phyloP scores from a whole-genome alignment of 2,329 filamentous ascomycete genomes.

The Aplosporella prunicola region DNA sequence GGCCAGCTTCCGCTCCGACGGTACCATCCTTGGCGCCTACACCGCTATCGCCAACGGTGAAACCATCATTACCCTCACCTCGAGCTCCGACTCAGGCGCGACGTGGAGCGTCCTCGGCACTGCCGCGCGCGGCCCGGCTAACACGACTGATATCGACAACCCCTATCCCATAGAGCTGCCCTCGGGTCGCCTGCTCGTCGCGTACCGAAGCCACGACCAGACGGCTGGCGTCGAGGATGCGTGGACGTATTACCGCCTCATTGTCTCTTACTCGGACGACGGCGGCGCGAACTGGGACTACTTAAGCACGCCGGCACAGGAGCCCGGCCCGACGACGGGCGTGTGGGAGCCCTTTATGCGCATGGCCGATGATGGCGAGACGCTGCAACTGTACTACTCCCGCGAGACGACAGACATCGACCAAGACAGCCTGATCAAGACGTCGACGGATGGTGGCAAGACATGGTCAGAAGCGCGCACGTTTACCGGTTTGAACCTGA shows the following conservation, averaged over 20 bases:
- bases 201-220: slow-evolving; percentile 27
- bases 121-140: slow-evolving; percentile 13
- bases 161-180: slow-evolving; percentile 26
- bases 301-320: slow-evolving; percentile 18
- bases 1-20: slow-evolving; percentile 22
- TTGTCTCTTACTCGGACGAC: slow-evolving; percentile 34
- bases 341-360: slow-evolving; percentile 41
- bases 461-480: slow-evolving; percentile 28
- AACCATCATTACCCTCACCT: slow-evolving; percentile 16
- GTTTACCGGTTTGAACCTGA: slow-evolving; percentile 28
- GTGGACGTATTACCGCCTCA: slow-evolving; percentile 33
- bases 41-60: slow-evolving; percentile 17
- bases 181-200: slow-evolving; percentile 22
- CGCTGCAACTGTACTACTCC: slow-evolving; percentile 38
- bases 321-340: slow-evolving; percentile 24
- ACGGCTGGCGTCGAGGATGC: slow-evolving; percentile 7
- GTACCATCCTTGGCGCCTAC: slow-evolving; percentile 23
- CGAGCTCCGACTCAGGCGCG: slow-evolving; percentile 14
- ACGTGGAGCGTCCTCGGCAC: slow-evolving; percentile 16
- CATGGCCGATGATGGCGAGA: slow-evolving; percentile 25
- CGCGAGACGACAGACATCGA: slow-evolving; percentile 30
- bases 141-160: slow-evolving; percentile 22
- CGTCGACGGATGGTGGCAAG: slow-evolving; percentile 30
- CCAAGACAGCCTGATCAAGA: slow-evolving; percentile 36
- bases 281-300: slow-evolving; percentile 31